Percentiles rank a stretch among this genome's conserved stretches.
phyloP scores from a whole-genome alignment of 495 filamentous ascomycete species.

The Trichoderma erinaceum region DNA sequence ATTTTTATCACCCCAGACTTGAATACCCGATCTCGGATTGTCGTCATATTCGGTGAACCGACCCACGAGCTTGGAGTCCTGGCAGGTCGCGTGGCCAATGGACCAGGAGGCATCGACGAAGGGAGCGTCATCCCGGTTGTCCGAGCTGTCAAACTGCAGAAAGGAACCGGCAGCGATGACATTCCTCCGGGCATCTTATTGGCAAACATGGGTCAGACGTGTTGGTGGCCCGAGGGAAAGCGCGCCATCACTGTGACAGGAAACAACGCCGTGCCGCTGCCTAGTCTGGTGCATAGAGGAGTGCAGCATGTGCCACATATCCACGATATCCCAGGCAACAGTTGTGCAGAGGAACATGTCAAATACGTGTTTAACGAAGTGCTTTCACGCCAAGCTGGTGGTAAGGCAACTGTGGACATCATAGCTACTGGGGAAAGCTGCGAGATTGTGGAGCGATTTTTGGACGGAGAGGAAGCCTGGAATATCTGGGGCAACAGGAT shows the following conservation, averaged over 20 bases:
- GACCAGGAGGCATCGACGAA: slow-evolving; percentile 52
- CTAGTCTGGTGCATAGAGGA: slow-evolving; percentile 47
- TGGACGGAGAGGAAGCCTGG: slow-evolving; percentile 49
- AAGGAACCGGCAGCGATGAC: slow-evolving; percentile 25
- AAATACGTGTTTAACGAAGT: slow-evolving; percentile 57
- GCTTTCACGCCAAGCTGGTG: slow-evolving; percentile 35
- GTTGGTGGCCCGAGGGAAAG: slow-evolving; percentile 57
- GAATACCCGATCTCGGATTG: slow-evolving; percentile 50
- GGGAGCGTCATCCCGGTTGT: slow-evolving; percentile 62
- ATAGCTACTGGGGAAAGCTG: slow-evolving; percentile 57
- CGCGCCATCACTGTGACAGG: slow-evolving; percentile 48
- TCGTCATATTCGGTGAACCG: slow-evolving; percentile 69
- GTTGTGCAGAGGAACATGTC: slow-evolving; percentile 49
- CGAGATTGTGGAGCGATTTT: slow-evolving; percentile 45
- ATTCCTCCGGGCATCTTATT: slow-evolving; percentile 52
- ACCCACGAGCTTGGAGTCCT: slow-evolving; percentile 68
- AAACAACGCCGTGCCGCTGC: slow-evolving; percentile 49
- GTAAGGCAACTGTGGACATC: slow-evolving; percentile 53
- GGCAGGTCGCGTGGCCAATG: slow-evolving; percentile 57
- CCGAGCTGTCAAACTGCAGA: slow-evolving; percentile 39
- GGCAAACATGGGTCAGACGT: slow-evolving; percentile 64
- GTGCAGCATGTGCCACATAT: slow-evolving; percentile 31
- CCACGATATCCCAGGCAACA: slow-evolving; percentile 55
- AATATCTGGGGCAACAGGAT: slow-evolving; percentile 32
- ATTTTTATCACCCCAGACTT: slow-evolving; percentile 61